Percentiles rank a stretch among this genome's conserved stretches.
phyloP scores from a whole-genome alignment of 2,329 filamentous ascomycete species.

The Neopestalotiopsis rosae region DNA sequence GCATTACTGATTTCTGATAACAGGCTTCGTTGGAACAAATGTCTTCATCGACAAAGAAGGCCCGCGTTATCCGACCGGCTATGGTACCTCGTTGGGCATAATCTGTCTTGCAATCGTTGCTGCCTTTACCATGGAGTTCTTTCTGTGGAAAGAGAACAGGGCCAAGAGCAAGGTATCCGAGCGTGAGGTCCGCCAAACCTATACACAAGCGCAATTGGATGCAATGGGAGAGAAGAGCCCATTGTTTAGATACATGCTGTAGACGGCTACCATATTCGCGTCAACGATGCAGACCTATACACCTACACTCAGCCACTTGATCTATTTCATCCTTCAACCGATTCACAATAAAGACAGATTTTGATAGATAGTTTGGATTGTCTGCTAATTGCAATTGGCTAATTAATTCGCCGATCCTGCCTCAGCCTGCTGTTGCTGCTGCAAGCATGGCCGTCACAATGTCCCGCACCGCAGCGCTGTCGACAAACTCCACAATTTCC shows the following conservation, averaged over 20 bases:
- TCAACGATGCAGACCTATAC: not conserved
- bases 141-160: constrained; percentile 32
- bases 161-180: constrained; percentile 27
- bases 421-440: not conserved
- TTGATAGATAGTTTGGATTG: too few species aligned
- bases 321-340: too few species aligned
- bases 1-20: not conserved
- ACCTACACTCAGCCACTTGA: too few species aligned
- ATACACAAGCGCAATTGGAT: constrained; percentile 21
- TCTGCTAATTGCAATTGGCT: too few species aligned
- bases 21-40: constrained; percentile 40
- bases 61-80: constrained; percentile 42
- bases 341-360: too few species aligned
- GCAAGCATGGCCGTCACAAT: not conserved
- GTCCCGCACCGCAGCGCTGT: constrained; percentile 13
- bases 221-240: constrained; percentile 16
- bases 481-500: constrained; percentile 29
- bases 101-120: constrained; percentile 14
- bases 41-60: constrained; percentile 40
- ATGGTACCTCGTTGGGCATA: constrained; percentile 37
- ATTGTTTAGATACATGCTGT: not conserved
- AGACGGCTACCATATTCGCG: not conserved
- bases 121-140: constrained; percentile 19
- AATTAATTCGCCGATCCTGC: not conserved
- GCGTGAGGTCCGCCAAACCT: constrained; percentile 20